A percentile compares a stretch with the other conserved stretches of the same genome.
phyloP scores from a whole-genome alignment of 202 grass and related monocot species.

The Bolboschoenoplectus hybrid region DNA sequence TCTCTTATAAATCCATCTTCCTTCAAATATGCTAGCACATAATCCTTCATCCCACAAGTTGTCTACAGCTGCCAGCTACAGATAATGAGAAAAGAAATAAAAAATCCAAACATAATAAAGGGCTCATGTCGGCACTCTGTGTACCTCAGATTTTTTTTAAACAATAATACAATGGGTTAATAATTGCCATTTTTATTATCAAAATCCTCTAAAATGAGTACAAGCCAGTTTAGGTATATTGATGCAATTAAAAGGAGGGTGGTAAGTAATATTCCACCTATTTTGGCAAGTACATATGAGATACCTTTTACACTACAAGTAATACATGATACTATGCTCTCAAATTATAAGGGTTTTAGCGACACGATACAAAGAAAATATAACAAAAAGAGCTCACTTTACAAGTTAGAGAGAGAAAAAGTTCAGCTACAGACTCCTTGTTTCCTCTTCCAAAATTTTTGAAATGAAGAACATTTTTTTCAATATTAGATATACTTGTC shows the following conservation, averaged over 20 bases:
- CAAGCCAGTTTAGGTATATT: slow-evolving; percentile 5
- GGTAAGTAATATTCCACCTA: not conserved
- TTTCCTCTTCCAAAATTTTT: slow-evolving; percentile 74
- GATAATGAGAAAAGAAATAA: slow-evolving; percentile 23
- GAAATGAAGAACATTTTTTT: slow-evolving; percentile 49
- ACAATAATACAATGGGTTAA: no score
- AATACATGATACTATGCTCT: not conserved
- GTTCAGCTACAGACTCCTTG: slow-evolving; percentile 75
- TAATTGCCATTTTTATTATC: slow-evolving; percentile 8
- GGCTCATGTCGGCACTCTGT: not conserved
- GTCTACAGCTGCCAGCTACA: slow-evolving; percentile 68
- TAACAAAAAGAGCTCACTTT: slow-evolving; percentile 60
- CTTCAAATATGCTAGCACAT: slow-evolving; percentile 80
- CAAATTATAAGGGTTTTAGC: not conserved
- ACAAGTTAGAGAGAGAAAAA: slow-evolving; percentile 73
- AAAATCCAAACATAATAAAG: not conserved
- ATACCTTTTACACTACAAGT: not conserved
- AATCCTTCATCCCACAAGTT: slow-evolving; percentile 86
- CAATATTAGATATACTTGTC: slow-evolving; percentile 48
- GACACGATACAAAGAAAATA: slow-evolving; percentile 15
- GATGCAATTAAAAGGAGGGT: slow-evolving; percentile 1
- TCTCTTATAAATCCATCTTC: slow-evolving; percentile 73
- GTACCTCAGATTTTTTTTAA: not conserved
- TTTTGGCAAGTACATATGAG: not conserved
- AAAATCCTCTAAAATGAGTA: slow-evolving; percentile 13